Evolutionary conservation across 331 rosid genomes (phyloP), one percentile per base, ranked within the genome.

Genomic region (Malus hybrid): DNA sequence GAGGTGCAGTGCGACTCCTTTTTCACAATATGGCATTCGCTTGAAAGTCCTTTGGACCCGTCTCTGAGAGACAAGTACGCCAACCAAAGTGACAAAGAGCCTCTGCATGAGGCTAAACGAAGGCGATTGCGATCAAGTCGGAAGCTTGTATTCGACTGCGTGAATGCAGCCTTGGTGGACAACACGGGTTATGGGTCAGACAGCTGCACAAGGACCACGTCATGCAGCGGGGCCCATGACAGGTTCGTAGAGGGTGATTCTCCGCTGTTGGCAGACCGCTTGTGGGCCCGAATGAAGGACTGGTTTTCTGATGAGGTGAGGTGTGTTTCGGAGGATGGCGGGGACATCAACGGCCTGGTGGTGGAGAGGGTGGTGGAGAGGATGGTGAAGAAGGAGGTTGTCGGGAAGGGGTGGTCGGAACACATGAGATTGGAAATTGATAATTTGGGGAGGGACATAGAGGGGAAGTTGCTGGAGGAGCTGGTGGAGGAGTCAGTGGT

Each of bases 141-240:
- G 79, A 95, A 87, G 77, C 97, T 95, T 69, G 85, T 90, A 10
- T 95, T 89, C n/a, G 99, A 95, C 77, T 84, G 84, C 55, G 93
- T 92, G 39, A 85, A 88, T 87, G 77, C 80, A 68, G 80, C 84
- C 70, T 69, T 95, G 68, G 62, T 84, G 66, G 99, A 95, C 77
- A 74, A 83, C 75, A 71, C 84, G 39, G 86, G 89, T 68, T 63
- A 80, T 81, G 81, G 91, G 26, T 61, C 86, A 70, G 82, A 72
- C 28, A 77, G 26, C 76, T 53, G 74, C 71, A 4, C 73, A 33
- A 82, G 71, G 73, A 64, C 76, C 22, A 82, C 67, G 79, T 79
- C 80, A 30, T 77, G 79, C 58, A 58, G 83, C 36, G 82, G 89
- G 83, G 48, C 74, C 68, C 81, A 76, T 52, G 69, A 66, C 63